Evolutionary conservation across 139 green algal species (phyloP).

Genomic region (Yamagishiella unicocca): DNA sequence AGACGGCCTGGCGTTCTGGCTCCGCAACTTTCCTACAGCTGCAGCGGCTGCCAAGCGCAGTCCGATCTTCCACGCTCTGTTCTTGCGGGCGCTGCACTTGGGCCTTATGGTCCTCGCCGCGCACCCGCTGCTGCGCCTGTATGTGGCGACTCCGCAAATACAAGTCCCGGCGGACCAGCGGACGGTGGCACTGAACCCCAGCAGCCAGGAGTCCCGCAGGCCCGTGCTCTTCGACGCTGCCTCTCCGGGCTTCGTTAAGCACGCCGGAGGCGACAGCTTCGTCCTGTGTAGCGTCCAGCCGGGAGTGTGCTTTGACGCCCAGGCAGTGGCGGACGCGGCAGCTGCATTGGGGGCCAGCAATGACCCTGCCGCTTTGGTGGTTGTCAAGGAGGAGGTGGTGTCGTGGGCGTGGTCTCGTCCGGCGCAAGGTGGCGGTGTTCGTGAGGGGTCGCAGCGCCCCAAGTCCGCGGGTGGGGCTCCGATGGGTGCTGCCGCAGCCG

Average conservation of each 20-base stretch:
- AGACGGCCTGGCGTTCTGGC: not conserved
- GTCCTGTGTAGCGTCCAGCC: slow-evolving; percentile 12
- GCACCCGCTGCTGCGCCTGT: slow-evolving; percentile 22
- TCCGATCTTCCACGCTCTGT: not conserved
- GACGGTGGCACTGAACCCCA: not conserved
- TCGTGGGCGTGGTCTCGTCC: slow-evolving; percentile 3
- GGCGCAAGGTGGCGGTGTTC: no score
- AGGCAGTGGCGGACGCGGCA: not conserved
- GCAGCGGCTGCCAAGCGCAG: not conserved
- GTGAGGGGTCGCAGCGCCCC: no score
- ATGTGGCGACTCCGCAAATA: not conserved
- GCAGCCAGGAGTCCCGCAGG: not conserved
- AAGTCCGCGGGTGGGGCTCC: no score
- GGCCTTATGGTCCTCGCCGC: slow-evolving; percentile 11
- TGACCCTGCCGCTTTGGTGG: not conserved
- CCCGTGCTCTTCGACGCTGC: not conserved
- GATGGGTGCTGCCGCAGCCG: no score
- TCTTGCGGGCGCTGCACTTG: slow-evolving; percentile 21
- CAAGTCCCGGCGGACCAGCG: not conserved
- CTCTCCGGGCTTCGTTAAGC: not conserved
- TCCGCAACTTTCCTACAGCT: not conserved
- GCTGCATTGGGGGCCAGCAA: not conserved
- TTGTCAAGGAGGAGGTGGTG: slow-evolving; percentile 29
- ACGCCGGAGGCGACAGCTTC: not conserved
- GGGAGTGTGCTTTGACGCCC: not conserved